Percentiles rank a stretch among this genome's conserved stretches.
Evolutionary conservation across 768 basidiomycete species (phyloP).

Genomic region (Sutorius australiensis): DNA sequence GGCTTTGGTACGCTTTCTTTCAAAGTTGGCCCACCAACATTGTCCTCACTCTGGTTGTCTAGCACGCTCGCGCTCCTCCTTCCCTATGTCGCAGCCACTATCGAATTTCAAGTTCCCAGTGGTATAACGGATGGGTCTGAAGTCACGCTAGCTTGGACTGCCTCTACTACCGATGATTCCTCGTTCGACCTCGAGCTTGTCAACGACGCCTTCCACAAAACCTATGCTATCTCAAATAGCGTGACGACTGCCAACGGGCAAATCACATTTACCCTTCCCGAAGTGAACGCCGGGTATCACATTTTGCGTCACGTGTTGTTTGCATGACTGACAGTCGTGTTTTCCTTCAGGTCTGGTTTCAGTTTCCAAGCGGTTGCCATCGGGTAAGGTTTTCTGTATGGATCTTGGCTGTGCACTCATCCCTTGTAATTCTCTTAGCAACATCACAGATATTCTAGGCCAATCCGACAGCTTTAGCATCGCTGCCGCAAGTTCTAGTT

Average conservation of each 20-base stretch:
- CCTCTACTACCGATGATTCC: slow-evolving; percentile 37
- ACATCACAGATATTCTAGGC: slow-evolving; percentile 44
- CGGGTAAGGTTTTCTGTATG: slow-evolving; percentile 25
- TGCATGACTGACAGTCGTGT: neutral
- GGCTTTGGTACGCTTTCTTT: slow-evolving; percentile 39
- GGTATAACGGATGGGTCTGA: slow-evolving; percentile 31
- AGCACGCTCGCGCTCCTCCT: slow-evolving; percentile 45
- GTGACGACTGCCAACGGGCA: slow-evolving; percentile 36
- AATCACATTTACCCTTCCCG: slow-evolving; percentile 41
- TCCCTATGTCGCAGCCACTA: slow-evolving; percentile 39
- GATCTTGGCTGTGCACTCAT: neutral
- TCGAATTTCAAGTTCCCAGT: slow-evolving; percentile 33
- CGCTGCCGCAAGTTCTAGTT: slow-evolving; percentile 12
- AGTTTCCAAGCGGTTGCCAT: slow-evolving; percentile 43
- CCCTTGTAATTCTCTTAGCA: slow-evolving; percentile 14
- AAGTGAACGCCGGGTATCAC: slow-evolving; percentile 43
- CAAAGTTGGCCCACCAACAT: fast-evolving
- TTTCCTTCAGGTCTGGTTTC: slow-evolving; percentile 41
- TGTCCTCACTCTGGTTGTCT: neutral
- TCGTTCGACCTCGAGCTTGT: slow-evolving; percentile 46
- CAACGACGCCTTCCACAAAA: slow-evolving; percentile 49
- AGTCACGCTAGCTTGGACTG: slow-evolving; percentile 48
- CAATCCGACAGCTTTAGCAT: slow-evolving; percentile 42
- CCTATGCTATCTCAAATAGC: slow-evolving; percentile 55
- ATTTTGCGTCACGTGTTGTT: neutral